Percentiles rank a stretch among this genome's conserved stretches.
These are phyloP conservation scores for Huiozyma naganishii DNA, from an alignment of 805 yeast species.

Conservation along the genomic window DNA sequence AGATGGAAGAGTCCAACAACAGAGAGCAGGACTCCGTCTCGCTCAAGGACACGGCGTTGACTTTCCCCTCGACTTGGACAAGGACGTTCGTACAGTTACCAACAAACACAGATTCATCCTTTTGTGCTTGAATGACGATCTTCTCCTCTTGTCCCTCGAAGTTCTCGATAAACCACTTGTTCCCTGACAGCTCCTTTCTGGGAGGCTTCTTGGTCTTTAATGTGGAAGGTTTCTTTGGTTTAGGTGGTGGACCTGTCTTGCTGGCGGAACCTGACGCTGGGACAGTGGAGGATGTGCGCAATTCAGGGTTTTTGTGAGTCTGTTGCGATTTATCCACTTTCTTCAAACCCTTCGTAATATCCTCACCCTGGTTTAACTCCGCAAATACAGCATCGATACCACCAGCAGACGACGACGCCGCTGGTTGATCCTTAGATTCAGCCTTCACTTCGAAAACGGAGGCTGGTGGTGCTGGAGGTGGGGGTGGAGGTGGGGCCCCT, in stretches of 20 bases:
- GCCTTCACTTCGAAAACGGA: conserved; percentile 40
- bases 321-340: conserved; percentile 89
- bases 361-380: conserved; percentile 79
- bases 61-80: conserved; percentile 80
- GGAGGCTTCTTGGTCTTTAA: conserved; percentile 42
- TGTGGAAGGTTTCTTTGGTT: conserved; percentile 73
- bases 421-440: conserved; percentile 10
- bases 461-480: conserved; percentile 88
- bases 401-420: conserved; percentile 23
- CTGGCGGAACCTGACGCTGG: conserved; percentile 30
- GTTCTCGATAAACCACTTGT: conserved; percentile 84
- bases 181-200: conserved; percentile 69
- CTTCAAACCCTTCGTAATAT: conserved; percentile 73
- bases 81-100: conserved; percentile 69
- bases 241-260: conserved; percentile 46
- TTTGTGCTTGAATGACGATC: conserved; percentile 63
- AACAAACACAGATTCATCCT: conserved; percentile 81
- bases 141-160: conserved; percentile 46
- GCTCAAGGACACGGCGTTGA: conserved; percentile 74
- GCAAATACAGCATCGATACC: conserved; percentile 87
- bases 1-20: conserved; percentile 72
- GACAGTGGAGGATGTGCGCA: conserved; percentile 49
- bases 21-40: conserved; percentile 64
- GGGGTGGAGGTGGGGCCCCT: conserved; percentile 63
- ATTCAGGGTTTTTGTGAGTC: conserved; percentile 85